Evolutionary conservation across 345 rosid genomes (phyloP).

Genomic region (Melaleuca alternifolia): DNA sequence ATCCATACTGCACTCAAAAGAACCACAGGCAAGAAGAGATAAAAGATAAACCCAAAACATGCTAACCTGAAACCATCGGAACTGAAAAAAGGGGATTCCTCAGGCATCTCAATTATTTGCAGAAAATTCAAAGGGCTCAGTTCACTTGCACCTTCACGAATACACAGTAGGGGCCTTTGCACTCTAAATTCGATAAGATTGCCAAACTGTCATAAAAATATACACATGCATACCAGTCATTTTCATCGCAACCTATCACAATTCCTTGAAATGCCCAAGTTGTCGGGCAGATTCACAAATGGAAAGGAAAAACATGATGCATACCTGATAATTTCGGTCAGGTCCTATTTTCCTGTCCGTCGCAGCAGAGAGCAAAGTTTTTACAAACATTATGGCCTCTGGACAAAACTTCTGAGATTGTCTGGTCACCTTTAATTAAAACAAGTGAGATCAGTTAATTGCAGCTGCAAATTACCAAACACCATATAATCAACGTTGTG

Average conservation of each 20-base stretch:
- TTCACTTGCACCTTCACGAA: conserved; percentile 27
- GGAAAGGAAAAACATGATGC: background rate
- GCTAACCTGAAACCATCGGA: conserved; percentile 76
- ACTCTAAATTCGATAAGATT: conserved; percentile 54
- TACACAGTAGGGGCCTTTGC: conserved; percentile 39
- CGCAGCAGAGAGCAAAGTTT: conserved; percentile 52
- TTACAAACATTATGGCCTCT: conserved; percentile 68
- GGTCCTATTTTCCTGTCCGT: conserved; percentile 27
- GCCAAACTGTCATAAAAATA: conserved; percentile 41
- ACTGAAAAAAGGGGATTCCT: conserved; percentile 50
- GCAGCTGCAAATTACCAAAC: background rate
- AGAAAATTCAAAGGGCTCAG: conserved; percentile 60
- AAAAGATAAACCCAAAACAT: background rate
- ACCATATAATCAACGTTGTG: background rate
- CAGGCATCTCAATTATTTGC: conserved; percentile 47
- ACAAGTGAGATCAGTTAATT: background rate
- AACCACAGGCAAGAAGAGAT: background rate
- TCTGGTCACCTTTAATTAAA: conserved; percentile 39
- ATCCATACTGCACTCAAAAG: background rate
- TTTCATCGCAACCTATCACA: background rate
- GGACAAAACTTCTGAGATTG: conserved; percentile 80
- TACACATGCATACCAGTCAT: background rate
- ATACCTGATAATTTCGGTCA: conserved; percentile 55
- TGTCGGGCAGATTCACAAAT: background rate
- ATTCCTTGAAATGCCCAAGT: background rate